Conservation (phyloP, 768 basidiomycete genomes). For the Hypholoma fasciculare region DNA sequence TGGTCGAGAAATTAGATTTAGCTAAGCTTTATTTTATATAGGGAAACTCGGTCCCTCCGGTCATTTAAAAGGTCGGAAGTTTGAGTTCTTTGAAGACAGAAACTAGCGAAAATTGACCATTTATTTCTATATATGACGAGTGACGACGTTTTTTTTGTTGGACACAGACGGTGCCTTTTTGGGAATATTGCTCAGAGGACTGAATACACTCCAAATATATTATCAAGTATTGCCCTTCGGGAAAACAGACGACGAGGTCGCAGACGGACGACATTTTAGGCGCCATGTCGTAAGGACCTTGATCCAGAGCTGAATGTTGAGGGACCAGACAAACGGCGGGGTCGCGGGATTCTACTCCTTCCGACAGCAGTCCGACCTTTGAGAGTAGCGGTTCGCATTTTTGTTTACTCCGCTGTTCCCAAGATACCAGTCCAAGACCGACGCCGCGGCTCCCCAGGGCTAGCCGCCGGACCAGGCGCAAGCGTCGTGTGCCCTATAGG, state of each 20-base stretch:
- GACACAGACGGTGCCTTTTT: slow-evolving; percentile 5
- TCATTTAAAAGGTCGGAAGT: slow-evolving; percentile 9
- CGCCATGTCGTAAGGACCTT: neutral
- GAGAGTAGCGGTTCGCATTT: no score
- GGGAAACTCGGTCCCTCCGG: slow-evolving; percentile 10
- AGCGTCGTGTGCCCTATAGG: no score
- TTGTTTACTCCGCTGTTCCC: no score
- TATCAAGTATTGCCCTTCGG: neutral
- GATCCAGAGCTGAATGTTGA: neutral
- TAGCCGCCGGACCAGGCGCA: no score
- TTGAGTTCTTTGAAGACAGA: slow-evolving; percentile 12
- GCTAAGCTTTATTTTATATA: neutral
- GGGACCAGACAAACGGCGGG: neutral
- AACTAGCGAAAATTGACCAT: slow-evolving; percentile 3
- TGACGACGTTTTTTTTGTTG: slow-evolving; percentile 7
- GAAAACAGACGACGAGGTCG: neutral
- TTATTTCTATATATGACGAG: slow-evolving; percentile 13
- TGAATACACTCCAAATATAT: no score
- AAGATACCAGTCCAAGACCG: no score
- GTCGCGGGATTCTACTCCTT: no score
- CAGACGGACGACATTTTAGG: no score
- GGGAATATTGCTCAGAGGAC: neutral
- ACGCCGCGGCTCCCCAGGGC: no score
- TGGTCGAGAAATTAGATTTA: neutral
- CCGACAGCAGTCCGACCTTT: no score